Base-by-base conservation (phyloP, 305 asterid genomes). In the Fraxinus xanthoxyloides region DNA sequence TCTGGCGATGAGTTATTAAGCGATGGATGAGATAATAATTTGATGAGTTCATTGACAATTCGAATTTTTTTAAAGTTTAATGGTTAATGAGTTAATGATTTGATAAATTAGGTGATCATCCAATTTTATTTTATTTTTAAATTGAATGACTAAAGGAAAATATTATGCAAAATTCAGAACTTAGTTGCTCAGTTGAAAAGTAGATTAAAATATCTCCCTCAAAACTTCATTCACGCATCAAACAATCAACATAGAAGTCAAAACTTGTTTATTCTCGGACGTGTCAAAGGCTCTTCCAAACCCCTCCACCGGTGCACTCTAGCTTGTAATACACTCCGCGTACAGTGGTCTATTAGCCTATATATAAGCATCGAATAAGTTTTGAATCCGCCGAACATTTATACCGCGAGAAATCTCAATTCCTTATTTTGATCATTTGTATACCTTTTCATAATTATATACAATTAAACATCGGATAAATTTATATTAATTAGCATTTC, bases 371-470 rank as follows among this genome's bases (percentile, higher is more conserved):
- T 28, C 72, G 19, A 21, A 17, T 69, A 26, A 77, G 21, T 56
- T 31, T 79, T 80, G 83, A 77, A 83, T 43, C 35, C 74, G 23
- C 80, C 80, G 72, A 67, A 24, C 4, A 28, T 30, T 67, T 67
- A 30, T 67, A 21, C 75, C 38, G 1, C 75, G 8, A 67, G 75
- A 30, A 67, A 67, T 67, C 38, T 67, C 75, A 12, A 67, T 26
- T 30, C 23, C 54, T 46, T 12, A 13, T 46, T 56, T 30, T 28
- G 35, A 30, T 26, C 31, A 26, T 23, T 23, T 26, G 7, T 10
- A 65, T 5, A 51, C 15, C 73, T 26, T 65, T 65, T 36, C 19
- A 24, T 26, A 65, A 26, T 65, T 65, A 65, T 65, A 13, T 65
- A 65, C n/a, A 65, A 24, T 65, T 12, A 69, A 13, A 48, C 59